Base-by-base conservation (phyloP, 768 basidiomycete species). In the Boletus vermiculosoides region DNA sequence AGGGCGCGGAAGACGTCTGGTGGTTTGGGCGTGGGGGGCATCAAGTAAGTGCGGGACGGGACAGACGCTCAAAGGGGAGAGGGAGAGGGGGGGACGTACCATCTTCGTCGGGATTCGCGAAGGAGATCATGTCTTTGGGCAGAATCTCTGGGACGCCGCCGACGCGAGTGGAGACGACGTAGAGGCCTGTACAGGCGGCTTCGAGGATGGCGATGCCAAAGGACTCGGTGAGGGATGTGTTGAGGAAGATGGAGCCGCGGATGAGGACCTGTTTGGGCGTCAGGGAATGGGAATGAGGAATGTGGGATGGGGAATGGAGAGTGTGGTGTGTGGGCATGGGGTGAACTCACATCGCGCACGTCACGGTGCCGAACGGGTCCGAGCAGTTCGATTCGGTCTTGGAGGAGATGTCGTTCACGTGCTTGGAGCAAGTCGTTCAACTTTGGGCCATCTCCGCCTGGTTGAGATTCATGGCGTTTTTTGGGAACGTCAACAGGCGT, bases 201-300 rank as follows among this genome's bases (percentile, higher is more conserved):
- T 99, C 97, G 42, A 99, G 81, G 61, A 96, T 94, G n/a, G 90
- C 92, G 61, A 96, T 98, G 0, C 97, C 96, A 63, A 98, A 99
- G 0, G 97, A 84, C 70, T 98, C 97, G 1, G 96, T 98, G 25
- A 98, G 80, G 0, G 94, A 95, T 0, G 97, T 95, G 66, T 95
- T 97, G 77, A 99, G 79, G 74, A 89, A 99, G 58, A 99, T 94
- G 13, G 91, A 81, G 1, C 95, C 97, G 42, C 85, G 85, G 8
- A 79, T 78, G 12, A 99, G 81, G n/a, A 97, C 86, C 92, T 94
- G 61, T 30, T 0, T 20, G 44, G 44, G 50, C 39, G 33, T 55
- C 31, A 40, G 18, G 12, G 11, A 15, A 16, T 15, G 13, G 10
- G n/a, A 5, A 28, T 28, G 28, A n/a, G 28, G 28, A 5, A 30